phyloP scores from a whole-genome alignment of 2,329 filamentous ascomycete genomes.

The Helminthosporium solani region DNA sequence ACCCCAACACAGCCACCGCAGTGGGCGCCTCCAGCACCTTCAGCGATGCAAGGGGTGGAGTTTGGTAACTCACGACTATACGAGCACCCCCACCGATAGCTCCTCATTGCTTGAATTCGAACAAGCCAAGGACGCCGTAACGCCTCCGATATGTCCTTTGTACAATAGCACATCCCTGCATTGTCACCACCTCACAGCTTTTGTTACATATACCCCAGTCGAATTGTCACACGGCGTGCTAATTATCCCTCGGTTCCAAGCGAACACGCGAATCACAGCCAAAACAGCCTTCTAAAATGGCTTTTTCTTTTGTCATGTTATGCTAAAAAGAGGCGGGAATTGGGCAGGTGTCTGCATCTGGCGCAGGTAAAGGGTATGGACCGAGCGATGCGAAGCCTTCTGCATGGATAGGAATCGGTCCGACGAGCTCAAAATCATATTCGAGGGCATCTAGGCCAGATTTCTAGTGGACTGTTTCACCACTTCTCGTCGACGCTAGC shows the following conservation, averaged over 20 bases:
- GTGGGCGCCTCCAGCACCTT: conserved; percentile 33
- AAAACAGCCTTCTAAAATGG: not conserved
- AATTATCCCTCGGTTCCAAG: conserved; percentile 7
- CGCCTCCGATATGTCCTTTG: conserved; percentile 8
- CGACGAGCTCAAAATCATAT: not conserved
- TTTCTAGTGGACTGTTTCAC: conserved; percentile 1
- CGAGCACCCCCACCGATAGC: conserved; percentile 37
- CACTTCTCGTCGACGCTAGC: not conserved
- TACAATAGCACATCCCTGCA: conserved; percentile 21
- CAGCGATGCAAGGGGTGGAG: conserved; percentile 54
- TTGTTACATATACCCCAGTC: conserved; percentile 12
- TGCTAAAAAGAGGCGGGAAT: conserved; percentile 1
- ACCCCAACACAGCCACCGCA: conserved; percentile 37
- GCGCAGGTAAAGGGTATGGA: not conserved
- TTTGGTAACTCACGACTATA: conserved; percentile 44
- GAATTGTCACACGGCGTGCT: conserved; percentile 4
- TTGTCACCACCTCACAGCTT: conserved; percentile 9
- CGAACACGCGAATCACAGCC: not conserved
- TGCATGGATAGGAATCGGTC: not conserved
- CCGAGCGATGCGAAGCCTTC: not conserved
- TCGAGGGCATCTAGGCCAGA: not conserved
- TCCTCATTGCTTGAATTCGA: not conserved
- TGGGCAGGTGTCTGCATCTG: not conserved
- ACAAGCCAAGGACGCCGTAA: not conserved
- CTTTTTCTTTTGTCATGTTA: conserved; percentile 7